Conservation (phyloP, 2,329 filamentous ascomycete genomes). For the Pestalotiopsis sp. region DNA sequence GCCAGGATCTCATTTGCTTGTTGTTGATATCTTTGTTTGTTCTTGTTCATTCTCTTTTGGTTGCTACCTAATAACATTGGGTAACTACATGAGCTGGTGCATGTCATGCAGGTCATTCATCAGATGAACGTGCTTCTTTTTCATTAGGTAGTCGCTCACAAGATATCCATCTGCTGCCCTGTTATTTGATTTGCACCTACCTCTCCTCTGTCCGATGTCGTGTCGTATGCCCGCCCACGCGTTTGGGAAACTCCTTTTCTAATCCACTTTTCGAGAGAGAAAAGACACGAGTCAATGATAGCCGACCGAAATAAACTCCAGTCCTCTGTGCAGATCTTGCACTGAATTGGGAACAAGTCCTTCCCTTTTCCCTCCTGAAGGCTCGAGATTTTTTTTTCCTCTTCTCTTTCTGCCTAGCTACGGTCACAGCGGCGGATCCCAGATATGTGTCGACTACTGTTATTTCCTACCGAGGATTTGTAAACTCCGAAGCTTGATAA, state of each 20-base stretch:
- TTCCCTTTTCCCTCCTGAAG: neutral
- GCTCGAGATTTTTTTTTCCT: neutral
- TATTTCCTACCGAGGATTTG: neutral
- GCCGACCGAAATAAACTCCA: neutral
- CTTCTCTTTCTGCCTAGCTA: neutral
- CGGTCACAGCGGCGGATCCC: neutral
- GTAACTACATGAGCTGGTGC: no score
- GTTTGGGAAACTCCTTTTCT: neutral
- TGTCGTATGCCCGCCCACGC: neutral
- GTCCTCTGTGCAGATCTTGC: neutral
- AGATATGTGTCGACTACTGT: neutral
- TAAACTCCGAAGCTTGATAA: neutral
- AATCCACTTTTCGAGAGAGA: neutral
- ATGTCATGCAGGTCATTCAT: no score
- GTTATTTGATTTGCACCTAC: neutral
- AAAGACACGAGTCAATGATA: conserved; percentile 1
- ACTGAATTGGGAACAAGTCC: neutral
- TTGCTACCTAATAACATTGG: neutral
- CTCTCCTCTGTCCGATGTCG: neutral
- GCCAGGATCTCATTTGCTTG: neutral
- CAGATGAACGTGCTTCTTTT: no score
- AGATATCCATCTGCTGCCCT: neutral
- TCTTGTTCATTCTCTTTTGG: no score
- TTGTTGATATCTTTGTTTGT: neutral
- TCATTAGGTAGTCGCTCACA: neutral